Evolutionary conservation across 1,284 basidiomycete genomes (phyloP).

Genomic region (Rhodofomes roseus): DNA sequence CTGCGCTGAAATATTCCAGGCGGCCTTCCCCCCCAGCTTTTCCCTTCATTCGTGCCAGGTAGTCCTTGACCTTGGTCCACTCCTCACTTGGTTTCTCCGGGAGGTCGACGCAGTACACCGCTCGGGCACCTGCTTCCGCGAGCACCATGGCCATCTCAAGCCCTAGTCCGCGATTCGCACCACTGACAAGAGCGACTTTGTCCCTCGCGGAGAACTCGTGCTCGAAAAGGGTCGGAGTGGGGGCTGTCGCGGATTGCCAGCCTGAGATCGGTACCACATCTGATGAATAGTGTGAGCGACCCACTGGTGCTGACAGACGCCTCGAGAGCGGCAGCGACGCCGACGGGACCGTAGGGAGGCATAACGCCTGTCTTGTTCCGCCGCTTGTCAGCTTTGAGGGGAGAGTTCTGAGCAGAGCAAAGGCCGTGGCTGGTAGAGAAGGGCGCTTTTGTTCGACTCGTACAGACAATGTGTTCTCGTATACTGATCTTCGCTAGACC

Average conservation of each 20-base stretch:
- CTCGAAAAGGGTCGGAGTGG: constrained; percentile 43
- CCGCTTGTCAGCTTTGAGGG: constrained; percentile 5
- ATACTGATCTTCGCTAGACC: not conserved
- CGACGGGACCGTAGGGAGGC: constrained; percentile 57
- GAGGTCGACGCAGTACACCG: constrained; percentile 76
- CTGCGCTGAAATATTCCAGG: constrained; percentile 63
- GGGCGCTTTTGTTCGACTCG: not conserved
- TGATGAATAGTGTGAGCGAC: not conserved
- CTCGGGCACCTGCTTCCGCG: constrained; percentile 73
- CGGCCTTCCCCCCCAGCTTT: constrained; percentile 37
- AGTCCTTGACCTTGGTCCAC: constrained; percentile 56
- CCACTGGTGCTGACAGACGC: constrained; percentile 25
- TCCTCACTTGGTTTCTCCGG: constrained; percentile 61
- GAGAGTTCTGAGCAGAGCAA: constrained; percentile 3
- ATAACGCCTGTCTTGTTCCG: constrained; percentile 24
- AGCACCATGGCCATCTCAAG: constrained; percentile 79
- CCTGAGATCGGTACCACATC: too few species aligned
- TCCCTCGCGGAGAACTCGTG: constrained; percentile 74
- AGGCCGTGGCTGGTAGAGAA: not conserved
- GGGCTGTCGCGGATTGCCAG: too few species aligned
- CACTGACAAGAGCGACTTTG: constrained; percentile 74
- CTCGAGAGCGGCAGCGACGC: constrained; percentile 56
- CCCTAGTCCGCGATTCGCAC: constrained; percentile 78
- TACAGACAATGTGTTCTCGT: not conserved
- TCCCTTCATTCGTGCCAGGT: constrained; percentile 42